phyloP scores from a whole-genome alignment of 2,329 filamentous ascomycete species.

The Fusarium coffeatum region DNA sequence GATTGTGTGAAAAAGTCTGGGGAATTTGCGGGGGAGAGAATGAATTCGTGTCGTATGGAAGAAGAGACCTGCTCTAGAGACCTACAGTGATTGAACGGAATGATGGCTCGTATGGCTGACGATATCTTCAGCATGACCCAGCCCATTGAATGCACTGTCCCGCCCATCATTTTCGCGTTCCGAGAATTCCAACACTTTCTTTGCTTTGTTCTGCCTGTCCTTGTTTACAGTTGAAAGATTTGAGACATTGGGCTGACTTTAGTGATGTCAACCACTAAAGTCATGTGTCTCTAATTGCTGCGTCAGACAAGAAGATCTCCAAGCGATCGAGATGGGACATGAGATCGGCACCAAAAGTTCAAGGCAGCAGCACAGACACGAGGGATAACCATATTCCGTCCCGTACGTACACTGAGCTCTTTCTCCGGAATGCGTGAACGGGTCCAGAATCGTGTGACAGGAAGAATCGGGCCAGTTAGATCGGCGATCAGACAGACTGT shows the following conservation, averaged over 20 bases:
- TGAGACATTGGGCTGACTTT: constrained; percentile 32
- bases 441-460: not conserved
- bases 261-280: no score
- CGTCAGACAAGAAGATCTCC: constrained; percentile 17
- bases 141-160: constrained; percentile 10
- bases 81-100: not conserved
- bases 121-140: constrained; percentile 17
- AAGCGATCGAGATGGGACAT: constrained; percentile 31
- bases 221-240: constrained; percentile 9
- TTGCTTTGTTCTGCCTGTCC: not conserved
- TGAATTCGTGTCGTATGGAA: not conserved
- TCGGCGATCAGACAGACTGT: not conserved
- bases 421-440: not conserved
- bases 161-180: not conserved
- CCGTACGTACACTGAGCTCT: not conserved
- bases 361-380: constrained; percentile 6
- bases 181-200: not conserved
- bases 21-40: constrained; percentile 37
- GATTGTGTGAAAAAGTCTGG: constrained; percentile 33
- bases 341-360: constrained; percentile 16
- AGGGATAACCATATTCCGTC: constrained; percentile 10
- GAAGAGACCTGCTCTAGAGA: no score
- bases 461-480: not conserved
- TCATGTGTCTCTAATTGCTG: constrained; percentile 11
- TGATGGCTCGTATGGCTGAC: constrained; percentile 14